Evolutionary conservation across 139 green algal species (phyloP), one percentile per base, ranked within the genome.

Genomic region (Chlorella sp.): DNA sequence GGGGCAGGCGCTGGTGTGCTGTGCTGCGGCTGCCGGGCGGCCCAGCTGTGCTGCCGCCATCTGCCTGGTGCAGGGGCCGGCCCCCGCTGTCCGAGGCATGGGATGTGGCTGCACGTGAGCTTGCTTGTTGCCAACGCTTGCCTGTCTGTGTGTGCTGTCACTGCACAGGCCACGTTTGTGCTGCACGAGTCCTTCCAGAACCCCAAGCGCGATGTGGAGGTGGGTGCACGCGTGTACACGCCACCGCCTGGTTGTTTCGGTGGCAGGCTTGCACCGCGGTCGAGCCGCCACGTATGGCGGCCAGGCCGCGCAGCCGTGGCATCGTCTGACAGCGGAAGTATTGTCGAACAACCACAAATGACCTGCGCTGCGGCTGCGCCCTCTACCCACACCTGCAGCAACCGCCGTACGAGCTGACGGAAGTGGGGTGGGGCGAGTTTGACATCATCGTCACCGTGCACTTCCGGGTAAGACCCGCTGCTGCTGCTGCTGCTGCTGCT

Each of bases 401-500:
- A 24, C 81, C 75, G 9, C 90, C 88, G 19, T 93, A 85, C 62
- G 87, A 94, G 87, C 51, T 97, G 28, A 97, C 90, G 36, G 97
- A 99, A 86, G 90, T 84, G 40, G 97, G 97, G 24, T 99, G 97
- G 97, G 97, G 97, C 58, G 97, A 99, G 90, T 99, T 99, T 87
- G 96, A 99, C 72, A 97, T 98, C 72, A 82, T 84, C 4, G 79
- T 84, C 30, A 46, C n/a, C 7, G n/a, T 84, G 43, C 79, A 84
- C 64, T 84, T 84, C n/a, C 40, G 40, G 58, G 77, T 83, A 30
- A 46, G 77, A 3, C 16, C 16, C 22, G 24, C 36, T 13, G 22
- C 32, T 74, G 68, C 73, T 38, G 73, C 73, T n/a, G 14, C 14
- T 26, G 43, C 80, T 65, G 32, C 36, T 85, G 65, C 2, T 13